Evolutionary conservation across 2,329 filamentous ascomycete species (phyloP), one percentile per base, ranked within the genome.

Genomic region (Parastagonospora nodorum): DNA sequence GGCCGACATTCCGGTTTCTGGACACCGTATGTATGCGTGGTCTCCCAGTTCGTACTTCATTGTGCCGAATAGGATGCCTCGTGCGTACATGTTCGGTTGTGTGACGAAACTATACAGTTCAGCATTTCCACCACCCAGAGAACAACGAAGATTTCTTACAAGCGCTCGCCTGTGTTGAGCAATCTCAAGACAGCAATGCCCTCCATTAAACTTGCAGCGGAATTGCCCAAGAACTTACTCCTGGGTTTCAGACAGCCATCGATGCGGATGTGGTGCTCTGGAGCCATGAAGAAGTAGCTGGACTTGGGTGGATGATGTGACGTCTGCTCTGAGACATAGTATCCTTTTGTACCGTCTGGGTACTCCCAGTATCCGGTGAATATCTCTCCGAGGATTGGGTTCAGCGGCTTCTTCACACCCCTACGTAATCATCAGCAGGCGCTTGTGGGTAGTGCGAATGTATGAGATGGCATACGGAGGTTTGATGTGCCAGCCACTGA

Each of bases 31-130:
- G 64, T 92, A 90, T 72, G 92, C 96, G 77, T 96, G 92, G 72
- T 97, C 93, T 58, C 93, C 94, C 7, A 99, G 85, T 78, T 99
- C 94, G 75, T 97, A 99, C 75, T 97, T 97, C 94, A 99, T 97
- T 75, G 97, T 97, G 41, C 94, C 94, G 67, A 99, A 97, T 8
- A 99, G 80, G 53, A 99, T 97, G 31, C 94, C 93, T 55, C 94
- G 85, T 16, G 93, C 94, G 74, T 99, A 99, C 92, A 99, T 99
- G 78, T 99, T 99, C 14, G 94, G 94, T 69, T 99, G 94, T 4
- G 94, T 97, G 45, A 97, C 77, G 67, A 95, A 90, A 75, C 90
- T 95, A 28, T n/a, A 15, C 12, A 12, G 27, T 54, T 64, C 45
- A 63, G 57, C 59, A 4, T 32, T 33, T 16, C 31, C 7, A 11